Percentiles rank a stretch among this genome's conserved stretches.
Evolutionary conservation across 345 rosid genomes (phyloP).

Genomic region (Ailanthus altissimus): DNA sequence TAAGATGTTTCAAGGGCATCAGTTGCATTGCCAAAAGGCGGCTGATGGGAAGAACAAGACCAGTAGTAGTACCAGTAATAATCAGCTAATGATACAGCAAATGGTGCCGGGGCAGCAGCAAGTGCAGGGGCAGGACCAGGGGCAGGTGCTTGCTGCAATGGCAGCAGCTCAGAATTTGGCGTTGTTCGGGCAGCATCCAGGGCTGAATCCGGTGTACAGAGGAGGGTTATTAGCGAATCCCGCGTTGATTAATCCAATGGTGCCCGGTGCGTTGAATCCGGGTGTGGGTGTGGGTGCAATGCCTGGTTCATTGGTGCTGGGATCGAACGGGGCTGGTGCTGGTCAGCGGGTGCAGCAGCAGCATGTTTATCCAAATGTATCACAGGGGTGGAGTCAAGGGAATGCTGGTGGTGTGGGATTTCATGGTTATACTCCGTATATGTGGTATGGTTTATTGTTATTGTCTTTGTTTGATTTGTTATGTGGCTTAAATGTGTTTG

Average conservation of each 20-base stretch:
- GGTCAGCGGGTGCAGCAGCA: constrained; percentile 39
- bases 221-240: constrained; percentile 53
- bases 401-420: constrained; percentile 31
- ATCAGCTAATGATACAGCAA: neutral
- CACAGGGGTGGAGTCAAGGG: constrained; percentile 36
- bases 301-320: constrained; percentile 30
- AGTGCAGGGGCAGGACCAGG: constrained; percentile 25
- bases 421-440: constrained; percentile 40
- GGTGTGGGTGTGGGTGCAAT: constrained; percentile 28
- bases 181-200: constrained; percentile 37
- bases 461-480: constrained; percentile 8
- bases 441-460: constrained; percentile 46
- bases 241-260: constrained; percentile 46
- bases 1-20: constrained; percentile 27
- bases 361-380: constrained; percentile 31
- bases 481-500: constrained; percentile 10
- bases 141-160: constrained; percentile 37
- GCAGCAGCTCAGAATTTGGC: constrained; percentile 41
- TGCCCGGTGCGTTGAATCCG: constrained; percentile 36
- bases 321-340: constrained; percentile 28
- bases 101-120: constrained; percentile 25
- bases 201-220: constrained; percentile 48
- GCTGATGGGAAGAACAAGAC: constrained; percentile 23
- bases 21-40: constrained; percentile 21
- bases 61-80: neutral